phyloP scores from a whole-genome alignment of 2,329 filamentous ascomycete species.

The Camillea tinctor region DNA sequence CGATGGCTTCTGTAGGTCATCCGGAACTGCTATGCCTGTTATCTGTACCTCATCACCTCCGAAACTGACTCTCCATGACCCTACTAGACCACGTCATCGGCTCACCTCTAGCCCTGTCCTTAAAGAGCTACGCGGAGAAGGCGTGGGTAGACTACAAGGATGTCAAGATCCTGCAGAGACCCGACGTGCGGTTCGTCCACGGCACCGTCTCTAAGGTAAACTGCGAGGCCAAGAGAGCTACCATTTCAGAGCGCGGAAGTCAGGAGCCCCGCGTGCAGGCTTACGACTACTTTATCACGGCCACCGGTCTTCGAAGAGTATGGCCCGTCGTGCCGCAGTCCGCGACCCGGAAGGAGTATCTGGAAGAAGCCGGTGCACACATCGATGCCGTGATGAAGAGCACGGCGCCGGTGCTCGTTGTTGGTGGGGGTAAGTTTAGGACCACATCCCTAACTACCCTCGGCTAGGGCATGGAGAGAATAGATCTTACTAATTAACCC shows the following conservation, averaged over 20 bases:
- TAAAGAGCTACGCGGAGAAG: conserved; percentile 60
- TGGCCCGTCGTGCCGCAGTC: conserved; percentile 74
- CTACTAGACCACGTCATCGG: conserved; percentile 70
- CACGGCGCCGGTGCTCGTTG: conserved; percentile 61
- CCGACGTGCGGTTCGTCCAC: conserved; percentile 63
- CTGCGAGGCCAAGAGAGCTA: conserved; percentile 56
- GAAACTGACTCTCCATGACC: conserved; percentile 4
- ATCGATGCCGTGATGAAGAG: conserved; percentile 54
- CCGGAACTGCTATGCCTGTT: not conserved
- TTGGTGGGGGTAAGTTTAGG: conserved; percentile 61
- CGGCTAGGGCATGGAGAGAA: too few relatives aligned
- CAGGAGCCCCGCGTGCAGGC: conserved; percentile 41
- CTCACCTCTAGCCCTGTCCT: conserved; percentile 68
- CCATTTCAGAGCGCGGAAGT: conserved; percentile 49
- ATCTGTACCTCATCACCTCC: conserved; percentile 5
- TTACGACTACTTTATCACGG: conserved; percentile 77
- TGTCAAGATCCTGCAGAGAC: conserved; percentile 62
- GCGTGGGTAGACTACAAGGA: conserved; percentile 70
- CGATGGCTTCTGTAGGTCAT: conserved; percentile 74
- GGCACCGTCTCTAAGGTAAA: conserved; percentile 64
- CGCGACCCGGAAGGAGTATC: conserved; percentile 58
- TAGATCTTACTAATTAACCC: not conserved
- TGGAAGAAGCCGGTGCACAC: conserved; percentile 60
- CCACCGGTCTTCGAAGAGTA: conserved; percentile 65
- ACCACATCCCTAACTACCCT: not conserved